Percentiles rank a stretch among this genome's conserved stretches.
Conservation (phyloP, 306 rosid species). For the Citrullus mucosospermus region DNA sequence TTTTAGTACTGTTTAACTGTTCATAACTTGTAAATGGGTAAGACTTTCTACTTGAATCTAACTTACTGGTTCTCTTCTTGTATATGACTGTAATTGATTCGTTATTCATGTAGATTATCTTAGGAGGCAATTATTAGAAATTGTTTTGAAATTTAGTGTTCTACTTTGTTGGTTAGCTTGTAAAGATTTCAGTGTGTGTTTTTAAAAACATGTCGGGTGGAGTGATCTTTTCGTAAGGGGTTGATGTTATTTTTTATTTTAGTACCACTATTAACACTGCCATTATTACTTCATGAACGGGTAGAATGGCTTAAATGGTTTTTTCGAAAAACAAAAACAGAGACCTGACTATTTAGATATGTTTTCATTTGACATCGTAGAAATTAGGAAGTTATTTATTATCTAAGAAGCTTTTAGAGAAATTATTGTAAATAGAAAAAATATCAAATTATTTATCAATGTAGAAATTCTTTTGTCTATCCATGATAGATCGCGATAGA, state of each 20-base stretch:
- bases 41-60: background rate
- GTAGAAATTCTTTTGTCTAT: too few relatives aligned
- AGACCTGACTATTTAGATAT: background rate
- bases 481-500: too few relatives aligned
- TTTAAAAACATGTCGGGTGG: too few relatives aligned
- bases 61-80: background rate
- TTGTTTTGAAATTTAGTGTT: too few relatives aligned
- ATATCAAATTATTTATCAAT: too few relatives aligned
- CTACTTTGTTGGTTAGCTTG: too few relatives aligned
- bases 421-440: too few relatives aligned
- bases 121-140: background rate
- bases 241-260: too few relatives aligned
- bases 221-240: too few relatives aligned
- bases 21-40: background rate
- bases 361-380: background rate
- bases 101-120: background rate
- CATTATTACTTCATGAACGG: background rate
- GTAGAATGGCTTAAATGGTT: background rate
- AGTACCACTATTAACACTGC: background rate
- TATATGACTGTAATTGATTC: background rate
- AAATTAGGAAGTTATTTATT: background rate
- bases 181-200: too few relatives aligned
- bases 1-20: background rate
- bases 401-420: background rate
- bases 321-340: background rate